These are phyloP conservation scores for Murraya koenigii DNA, from an alignment of 345 rosid genomes.

Conservation along the genomic window DNA sequence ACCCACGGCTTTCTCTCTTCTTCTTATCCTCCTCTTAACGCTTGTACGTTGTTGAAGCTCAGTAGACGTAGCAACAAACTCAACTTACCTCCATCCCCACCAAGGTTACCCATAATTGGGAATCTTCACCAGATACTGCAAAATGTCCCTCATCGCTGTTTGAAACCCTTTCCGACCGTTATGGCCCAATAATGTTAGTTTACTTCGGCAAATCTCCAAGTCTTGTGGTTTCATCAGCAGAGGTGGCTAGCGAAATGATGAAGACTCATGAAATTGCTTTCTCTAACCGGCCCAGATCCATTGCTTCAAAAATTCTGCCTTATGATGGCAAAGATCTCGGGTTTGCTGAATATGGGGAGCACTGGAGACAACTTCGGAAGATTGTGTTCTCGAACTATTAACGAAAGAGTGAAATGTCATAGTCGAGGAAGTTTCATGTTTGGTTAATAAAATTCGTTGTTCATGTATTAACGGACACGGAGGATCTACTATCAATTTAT, in stretches of 20 bases:
- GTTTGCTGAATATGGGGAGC: conserved; percentile 7
- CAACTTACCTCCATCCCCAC: conserved; percentile 26
- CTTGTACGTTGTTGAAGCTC: neutral
- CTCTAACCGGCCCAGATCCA: neutral
- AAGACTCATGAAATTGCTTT: conserved; percentile 22
- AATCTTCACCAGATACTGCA: conserved; percentile 25
- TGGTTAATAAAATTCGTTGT: conserved; percentile 9
- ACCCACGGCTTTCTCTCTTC: neutral
- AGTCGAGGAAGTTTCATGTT: conserved; percentile 24
- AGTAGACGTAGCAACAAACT: neutral
- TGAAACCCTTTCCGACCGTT: conserved; percentile 8
- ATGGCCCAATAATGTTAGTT: conserved; percentile 22
- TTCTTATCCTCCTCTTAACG: neutral
- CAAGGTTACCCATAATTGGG: conserved; percentile 25
- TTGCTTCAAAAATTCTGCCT: conserved; percentile 8
- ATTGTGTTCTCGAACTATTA: neutral
- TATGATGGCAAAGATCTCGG: conserved; percentile 11
- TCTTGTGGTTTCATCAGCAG: conserved; percentile 26
- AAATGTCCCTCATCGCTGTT: conserved; percentile 8
- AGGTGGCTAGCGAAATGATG: conserved; percentile 17
- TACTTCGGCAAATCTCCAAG: conserved; percentile 4
- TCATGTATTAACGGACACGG: neutral
- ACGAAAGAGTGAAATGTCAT: conserved; percentile 17
- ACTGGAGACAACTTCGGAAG: neutral
- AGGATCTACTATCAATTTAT: conserved; percentile 4